Percentiles rank a stretch among this genome's conserved stretches.
phyloP scores from a whole-genome alignment of 1,139 yeast genomes.

The Suhomyces kunorum region DNA sequence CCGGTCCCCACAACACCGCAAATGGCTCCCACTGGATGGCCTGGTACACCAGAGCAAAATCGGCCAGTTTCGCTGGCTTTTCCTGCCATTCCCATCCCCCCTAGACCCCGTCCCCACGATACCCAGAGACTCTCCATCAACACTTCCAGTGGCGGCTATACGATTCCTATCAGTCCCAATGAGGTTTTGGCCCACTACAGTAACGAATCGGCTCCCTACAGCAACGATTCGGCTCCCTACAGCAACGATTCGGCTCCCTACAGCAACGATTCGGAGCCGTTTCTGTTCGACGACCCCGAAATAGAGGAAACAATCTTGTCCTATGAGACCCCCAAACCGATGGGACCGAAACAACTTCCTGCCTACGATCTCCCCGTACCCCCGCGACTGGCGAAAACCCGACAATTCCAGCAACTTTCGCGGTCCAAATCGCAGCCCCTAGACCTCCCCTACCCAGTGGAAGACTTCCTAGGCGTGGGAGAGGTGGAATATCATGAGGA shows the following conservation, averaged over 20 bases:
- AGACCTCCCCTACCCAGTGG: slow-evolving; percentile 16
- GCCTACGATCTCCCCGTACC: slow-evolving; percentile 26
- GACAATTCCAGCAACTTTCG: slow-evolving; percentile 19
- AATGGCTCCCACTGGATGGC: too few species aligned
- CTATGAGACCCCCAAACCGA: slow-evolving; percentile 38
- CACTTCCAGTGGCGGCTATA: too few species aligned
- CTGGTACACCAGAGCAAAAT: too few species aligned
- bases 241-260: not conserved
- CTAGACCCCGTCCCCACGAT: slow-evolving; percentile 4
- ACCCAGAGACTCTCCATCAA: slow-evolving; percentile 1
- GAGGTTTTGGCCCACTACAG: too few species aligned
- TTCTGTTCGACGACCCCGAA: not conserved
- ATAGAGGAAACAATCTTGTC: slow-evolving; percentile 16
- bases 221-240: not conserved
- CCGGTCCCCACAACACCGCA: too few species aligned
- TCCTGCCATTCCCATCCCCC: slow-evolving; percentile 1
- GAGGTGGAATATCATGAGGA: too few species aligned
- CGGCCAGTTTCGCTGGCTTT: not conserved
- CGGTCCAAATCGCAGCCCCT: slow-evolving; percentile 13
- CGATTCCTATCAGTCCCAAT: too few species aligned
- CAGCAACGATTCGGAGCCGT: slow-evolving; percentile 1
- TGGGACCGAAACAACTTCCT: slow-evolving; percentile 45
- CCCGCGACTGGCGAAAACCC: slow-evolving; percentile 6
- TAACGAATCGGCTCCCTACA: too few species aligned
- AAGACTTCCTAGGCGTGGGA: not conserved